Conservation (phyloP, 352 stramenopile species). For the Phytophthora foliorum region DNA sequence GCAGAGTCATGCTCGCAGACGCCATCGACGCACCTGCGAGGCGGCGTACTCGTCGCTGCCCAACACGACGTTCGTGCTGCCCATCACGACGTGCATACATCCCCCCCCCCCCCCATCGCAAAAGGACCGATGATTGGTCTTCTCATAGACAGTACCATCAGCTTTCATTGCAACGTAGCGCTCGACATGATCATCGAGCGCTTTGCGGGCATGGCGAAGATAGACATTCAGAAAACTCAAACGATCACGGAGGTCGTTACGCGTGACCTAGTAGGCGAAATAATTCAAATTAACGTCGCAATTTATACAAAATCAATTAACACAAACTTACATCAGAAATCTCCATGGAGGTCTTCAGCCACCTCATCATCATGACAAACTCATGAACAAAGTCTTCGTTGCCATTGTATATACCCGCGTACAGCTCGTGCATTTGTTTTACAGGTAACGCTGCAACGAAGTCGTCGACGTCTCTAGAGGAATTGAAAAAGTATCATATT, state of each 20-base stretch:
- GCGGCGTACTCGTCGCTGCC: no score
- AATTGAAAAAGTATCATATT: not conserved
- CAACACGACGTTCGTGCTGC: no score
- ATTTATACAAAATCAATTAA: not conserved
- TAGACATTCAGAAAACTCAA: not conserved
- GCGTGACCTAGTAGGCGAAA: not conserved
- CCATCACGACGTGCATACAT: no score
- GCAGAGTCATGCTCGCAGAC: no score
- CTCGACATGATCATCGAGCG: not conserved
- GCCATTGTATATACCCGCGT: not conserved
- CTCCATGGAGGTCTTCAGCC: conserved; percentile 4
- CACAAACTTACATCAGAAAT: conserved; percentile 3
- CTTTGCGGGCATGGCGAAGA: not conserved
- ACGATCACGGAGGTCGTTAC: not conserved
- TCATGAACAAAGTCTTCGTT: not conserved
- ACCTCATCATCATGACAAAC: conserved; percentile 5
- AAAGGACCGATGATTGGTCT: no score
- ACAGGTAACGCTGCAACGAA: conserved; percentile 9
- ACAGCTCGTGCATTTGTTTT: conserved; percentile 12
- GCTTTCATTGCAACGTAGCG: not conserved
- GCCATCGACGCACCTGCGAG: no score
- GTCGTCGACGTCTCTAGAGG: not conserved
- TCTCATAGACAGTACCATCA: not conserved
- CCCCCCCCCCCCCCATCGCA: no score
- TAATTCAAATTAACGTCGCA: no score